These are phyloP conservation scores for Tephrocybe sp. DNA, from an alignment of 768 basidiomycete species.

Conservation along the genomic window DNA sequence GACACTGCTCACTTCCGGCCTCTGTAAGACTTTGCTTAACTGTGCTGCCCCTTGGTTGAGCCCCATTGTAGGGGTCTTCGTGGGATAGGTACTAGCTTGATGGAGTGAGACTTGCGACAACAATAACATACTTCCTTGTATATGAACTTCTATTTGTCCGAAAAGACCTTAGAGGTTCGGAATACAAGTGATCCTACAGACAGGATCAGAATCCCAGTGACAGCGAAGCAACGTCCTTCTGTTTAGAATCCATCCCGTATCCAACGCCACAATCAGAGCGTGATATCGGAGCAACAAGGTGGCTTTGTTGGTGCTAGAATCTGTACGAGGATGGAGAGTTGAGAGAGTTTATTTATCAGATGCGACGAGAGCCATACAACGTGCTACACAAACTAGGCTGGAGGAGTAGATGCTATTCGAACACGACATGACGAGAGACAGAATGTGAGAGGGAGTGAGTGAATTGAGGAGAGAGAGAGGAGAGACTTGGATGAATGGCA, in stretches of 20 bases:
- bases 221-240: no score
- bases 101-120: no score
- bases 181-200: no score
- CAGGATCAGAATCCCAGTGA: no score
- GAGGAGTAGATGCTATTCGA: slow-evolving; percentile 24
- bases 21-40: slow-evolving; percentile 31
- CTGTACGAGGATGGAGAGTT: slow-evolving; percentile 1
- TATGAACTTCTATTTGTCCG: no score
- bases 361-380: slow-evolving; percentile 24
- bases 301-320: no score
- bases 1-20: slow-evolving; percentile 56
- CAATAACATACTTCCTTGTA: no score
- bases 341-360: slow-evolving; percentile 12
- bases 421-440: slow-evolving; percentile 18
- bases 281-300: no score
- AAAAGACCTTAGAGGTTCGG: no score
- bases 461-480: not conserved
- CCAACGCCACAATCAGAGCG: not conserved
- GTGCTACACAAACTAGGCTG: slow-evolving; percentile 29
- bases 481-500: slow-evolving; percentile 13
- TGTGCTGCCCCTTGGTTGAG: no score
- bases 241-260: no score
- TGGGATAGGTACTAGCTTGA: not conserved
- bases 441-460: not conserved
- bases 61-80: slow-evolving; percentile 30